Evolutionary conservation across 768 basidiomycete species (phyloP).

Genomic region (Pulveroboletus sp.): DNA sequence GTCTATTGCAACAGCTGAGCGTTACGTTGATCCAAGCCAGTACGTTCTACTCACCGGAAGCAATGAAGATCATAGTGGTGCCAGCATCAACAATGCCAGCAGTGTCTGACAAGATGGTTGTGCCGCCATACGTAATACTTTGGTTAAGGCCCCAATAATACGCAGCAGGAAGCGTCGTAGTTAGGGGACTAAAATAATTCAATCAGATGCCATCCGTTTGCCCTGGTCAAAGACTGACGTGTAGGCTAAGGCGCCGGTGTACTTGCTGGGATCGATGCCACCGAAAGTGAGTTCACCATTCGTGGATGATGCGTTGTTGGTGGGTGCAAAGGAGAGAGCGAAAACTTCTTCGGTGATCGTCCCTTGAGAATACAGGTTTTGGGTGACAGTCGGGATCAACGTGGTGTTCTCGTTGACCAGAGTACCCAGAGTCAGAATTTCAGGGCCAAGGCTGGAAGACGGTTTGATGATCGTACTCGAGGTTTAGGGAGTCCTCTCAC

Average conservation of each 20-base stretch:
- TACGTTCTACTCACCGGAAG: constrained; percentile 30
- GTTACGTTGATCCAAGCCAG: neutral
- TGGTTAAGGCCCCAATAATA: constrained; percentile 61
- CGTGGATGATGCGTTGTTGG: constrained; percentile 14
- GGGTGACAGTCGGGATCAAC: too few relatives aligned
- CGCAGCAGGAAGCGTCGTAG: constrained; percentile 41
- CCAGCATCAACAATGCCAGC: constrained; percentile 63
- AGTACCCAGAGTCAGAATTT: constrained; percentile 44
- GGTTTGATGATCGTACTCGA: neutral
- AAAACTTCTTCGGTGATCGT: constrained; percentile 38
- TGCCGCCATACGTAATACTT: constrained; percentile 47
- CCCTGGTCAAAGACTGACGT: constrained; percentile 28
- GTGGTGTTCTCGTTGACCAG: constrained; percentile 25
- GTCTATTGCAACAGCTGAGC: constrained; percentile 17
- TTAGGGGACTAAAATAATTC: constrained; percentile 37
- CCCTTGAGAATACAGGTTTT: constrained; percentile 34
- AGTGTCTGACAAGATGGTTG: constrained; percentile 40
- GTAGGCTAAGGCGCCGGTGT: constrained; percentile 38
- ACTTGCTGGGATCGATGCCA: constrained; percentile 23
- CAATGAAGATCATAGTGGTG: constrained; percentile 48
- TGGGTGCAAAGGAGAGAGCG: constrained; percentile 52
- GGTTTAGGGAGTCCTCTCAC: constrained; percentile 30
- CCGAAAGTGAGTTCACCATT: constrained; percentile 60
- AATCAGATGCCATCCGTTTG: neutral
- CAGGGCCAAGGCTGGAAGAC: constrained; percentile 52